These are phyloP conservation scores for Jamesozyma rosinii DNA, from an alignment of 805 yeast genomes.

Conservation along the genomic window DNA sequence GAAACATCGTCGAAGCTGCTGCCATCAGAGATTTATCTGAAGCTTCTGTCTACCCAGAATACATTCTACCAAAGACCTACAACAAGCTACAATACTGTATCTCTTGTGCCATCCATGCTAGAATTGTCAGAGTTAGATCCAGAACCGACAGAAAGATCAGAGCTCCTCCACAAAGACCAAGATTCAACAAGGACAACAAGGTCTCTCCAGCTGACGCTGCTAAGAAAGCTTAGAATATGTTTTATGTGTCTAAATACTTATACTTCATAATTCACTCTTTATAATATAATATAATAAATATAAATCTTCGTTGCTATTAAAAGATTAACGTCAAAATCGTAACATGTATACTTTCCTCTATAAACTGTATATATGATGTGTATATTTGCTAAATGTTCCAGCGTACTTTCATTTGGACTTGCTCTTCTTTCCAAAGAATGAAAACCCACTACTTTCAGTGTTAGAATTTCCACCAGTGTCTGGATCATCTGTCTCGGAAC, in stretches of 20 bases:
- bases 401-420: not conserved
- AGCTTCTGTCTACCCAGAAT: constrained; percentile 98
- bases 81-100: constrained; percentile 99
- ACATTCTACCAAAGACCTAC: constrained; percentile 99
- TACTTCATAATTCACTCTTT: not conserved
- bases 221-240: constrained; percentile 62
- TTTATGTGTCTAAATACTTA: not conserved
- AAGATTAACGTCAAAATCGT: not conserved
- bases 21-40: constrained; percentile 99
- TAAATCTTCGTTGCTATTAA: not conserved
- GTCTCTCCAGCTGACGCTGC: constrained; percentile 97
- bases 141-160: constrained; percentile 97
- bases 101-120: constrained; percentile 99
- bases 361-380: not conserved
- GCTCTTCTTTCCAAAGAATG: constrained; percentile 18
- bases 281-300: not conserved
- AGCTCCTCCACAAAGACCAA: constrained; percentile 97
- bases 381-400: not conserved
- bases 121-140: constrained; percentile 99
- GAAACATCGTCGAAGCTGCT: constrained; percentile 99
- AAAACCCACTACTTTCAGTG: constrained; percentile 7
- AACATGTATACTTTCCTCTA: not conserved
- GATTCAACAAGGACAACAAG: constrained; percentile 93
- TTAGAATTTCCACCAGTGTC: not conserved
- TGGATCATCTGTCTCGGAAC: not conserved